A percentile compares a stretch with the other conserved stretches of the same genome.
phyloP scores from a whole-genome alignment of 176 grass and related monocot species.

The Eleusine coracana region DNA sequence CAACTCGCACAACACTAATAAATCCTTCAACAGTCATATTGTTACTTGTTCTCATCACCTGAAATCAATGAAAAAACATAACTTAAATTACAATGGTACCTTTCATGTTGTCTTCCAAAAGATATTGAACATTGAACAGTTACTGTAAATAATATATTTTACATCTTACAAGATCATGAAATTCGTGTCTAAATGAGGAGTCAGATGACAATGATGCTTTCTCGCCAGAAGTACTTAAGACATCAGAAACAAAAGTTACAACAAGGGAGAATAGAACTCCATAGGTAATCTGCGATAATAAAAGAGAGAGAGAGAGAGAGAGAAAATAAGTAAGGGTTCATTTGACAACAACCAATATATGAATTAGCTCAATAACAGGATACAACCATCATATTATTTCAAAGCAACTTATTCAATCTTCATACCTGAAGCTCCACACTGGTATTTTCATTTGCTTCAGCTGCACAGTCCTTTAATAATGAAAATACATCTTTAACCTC shows the following conservation, averaged over 20 bases:
- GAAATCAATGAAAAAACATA: conserved; percentile 33
- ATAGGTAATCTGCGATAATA: conserved; percentile 68
- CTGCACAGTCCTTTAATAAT: conserved; percentile 77
- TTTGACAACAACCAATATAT: conserved; percentile 14
- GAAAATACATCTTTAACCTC: conserved; percentile 83
- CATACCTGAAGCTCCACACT: conserved; percentile 84
- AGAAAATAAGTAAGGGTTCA: conserved; percentile 22
- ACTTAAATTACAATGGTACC: conserved; percentile 25
- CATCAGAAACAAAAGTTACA: conserved; percentile 83
- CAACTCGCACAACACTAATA: conserved; percentile 76
- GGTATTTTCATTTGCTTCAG: conserved; percentile 67
- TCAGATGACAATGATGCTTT: conserved; percentile 57
- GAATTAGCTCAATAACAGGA: conserved; percentile 19
- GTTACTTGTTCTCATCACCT: conserved; percentile 76
- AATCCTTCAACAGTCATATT: conserved; percentile 71
- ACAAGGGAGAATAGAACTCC: conserved; percentile 77
- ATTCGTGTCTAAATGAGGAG: conserved; percentile 80
- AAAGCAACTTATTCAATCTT: conserved; percentile 41
- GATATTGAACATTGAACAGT: conserved; percentile 27
- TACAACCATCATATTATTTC: conserved; percentile 38
- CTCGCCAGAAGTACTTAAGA: conserved; percentile 61
- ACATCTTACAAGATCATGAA: conserved; percentile 80
- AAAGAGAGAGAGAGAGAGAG: neutral
- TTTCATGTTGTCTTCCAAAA: conserved; percentile 11
- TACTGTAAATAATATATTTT: conserved; percentile 8